phyloP scores from a whole-genome alignment of 805 yeast species.

The Debaryomyces prosopidis region DNA sequence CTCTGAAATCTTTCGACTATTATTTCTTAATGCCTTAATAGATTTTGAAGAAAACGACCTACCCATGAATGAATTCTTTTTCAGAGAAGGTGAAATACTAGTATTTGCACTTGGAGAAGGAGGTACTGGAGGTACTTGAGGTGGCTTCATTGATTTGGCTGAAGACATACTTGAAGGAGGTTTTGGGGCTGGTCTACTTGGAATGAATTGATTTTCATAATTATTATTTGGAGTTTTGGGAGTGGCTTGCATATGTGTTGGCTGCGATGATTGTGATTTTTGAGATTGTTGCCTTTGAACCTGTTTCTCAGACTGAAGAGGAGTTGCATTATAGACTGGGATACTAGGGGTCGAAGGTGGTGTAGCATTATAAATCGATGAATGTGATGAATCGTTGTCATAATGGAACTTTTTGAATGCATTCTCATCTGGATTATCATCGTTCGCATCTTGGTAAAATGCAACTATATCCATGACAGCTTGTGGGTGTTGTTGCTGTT shows the following conservation, averaged over 20 bases:
- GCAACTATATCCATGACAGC: conserved; percentile 91
- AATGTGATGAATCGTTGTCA: conserved; percentile 19
- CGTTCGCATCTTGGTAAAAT: conserved; percentile 66
- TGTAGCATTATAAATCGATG: conserved; percentile 24
- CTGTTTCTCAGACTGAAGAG: conserved; percentile 3
- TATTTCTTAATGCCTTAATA: conserved; percentile 27
- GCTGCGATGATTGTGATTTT: conserved; percentile 1
- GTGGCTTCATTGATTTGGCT: conserved; percentile 1
- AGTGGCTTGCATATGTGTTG: conserved; percentile 4
- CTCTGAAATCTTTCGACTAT: conserved; percentile 24
- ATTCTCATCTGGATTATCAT: conserved; percentile 40
- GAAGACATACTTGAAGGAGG: conserved; percentile 28
- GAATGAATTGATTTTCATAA: conserved; percentile 51
- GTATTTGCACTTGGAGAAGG: conserved; percentile 13
- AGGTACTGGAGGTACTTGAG: conserved; percentile 1
- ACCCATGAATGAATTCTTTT: conserved; percentile 22
- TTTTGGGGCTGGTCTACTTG: conserved; percentile 68
- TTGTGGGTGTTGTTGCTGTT: conserved; percentile 88
- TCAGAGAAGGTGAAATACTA: conserved; percentile 12
- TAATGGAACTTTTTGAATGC: conserved; percentile 45
- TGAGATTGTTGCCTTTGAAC: conserved; percentile 5
- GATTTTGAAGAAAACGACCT: conserved; percentile 42
- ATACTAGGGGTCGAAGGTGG: conserved; percentile 22
- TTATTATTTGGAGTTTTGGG: conserved; percentile 30
- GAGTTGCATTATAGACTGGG: conserved; percentile 6